Evolutionary conservation across 306 rosid genomes (phyloP), one percentile per base, ranked within the genome.

Genomic region (Mimosa bimucronata): DNA sequence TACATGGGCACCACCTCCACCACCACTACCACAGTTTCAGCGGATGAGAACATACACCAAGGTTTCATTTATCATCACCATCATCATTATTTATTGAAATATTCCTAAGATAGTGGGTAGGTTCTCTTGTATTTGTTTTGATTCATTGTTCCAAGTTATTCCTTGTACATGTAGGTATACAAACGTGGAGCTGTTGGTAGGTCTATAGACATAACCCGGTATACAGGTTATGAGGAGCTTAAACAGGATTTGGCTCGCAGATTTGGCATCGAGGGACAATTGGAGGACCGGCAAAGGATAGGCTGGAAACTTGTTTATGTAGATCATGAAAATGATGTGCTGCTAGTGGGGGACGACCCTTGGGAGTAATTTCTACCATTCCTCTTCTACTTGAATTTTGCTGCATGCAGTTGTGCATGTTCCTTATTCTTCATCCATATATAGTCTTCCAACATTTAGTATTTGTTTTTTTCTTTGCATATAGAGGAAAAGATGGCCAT

Each of bases 111-210:
- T 50, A 31, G 53, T 72, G 64, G 37, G 40, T 21, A 53, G 9
- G 29, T 40, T 9, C 42, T 6, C 61, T 74, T 29, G 69, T 25
- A 37, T 40, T 11, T 52, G 55, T 6, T 29, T 44, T 26, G 28
- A 62, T 23, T 58, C 46, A 5, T 73, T 55, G 25, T 71, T 78
- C 66, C 79, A 74, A 84, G 66, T 75, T 76, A 73, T 77, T 78
- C 61, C 21, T 26, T 80, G 46, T 23, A 40, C 61, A 67, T 65
- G 26, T 34, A 95, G 98, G 99, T 95, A 21, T 91, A 95, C 87
- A 95, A 95, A 84, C 97, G 99, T 15, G 99, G 99, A 86, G 98
- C 99, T 44, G 98, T 95, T 19, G 99, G 99, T 76, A 91, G 99
- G 74, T 95, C 96, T n/a, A 95, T 95, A 65, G 99, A 95, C 83